phyloP scores from a whole-genome alignment of 2,329 filamentous ascomycete species.

The Colletotrichum limetticola region DNA sequence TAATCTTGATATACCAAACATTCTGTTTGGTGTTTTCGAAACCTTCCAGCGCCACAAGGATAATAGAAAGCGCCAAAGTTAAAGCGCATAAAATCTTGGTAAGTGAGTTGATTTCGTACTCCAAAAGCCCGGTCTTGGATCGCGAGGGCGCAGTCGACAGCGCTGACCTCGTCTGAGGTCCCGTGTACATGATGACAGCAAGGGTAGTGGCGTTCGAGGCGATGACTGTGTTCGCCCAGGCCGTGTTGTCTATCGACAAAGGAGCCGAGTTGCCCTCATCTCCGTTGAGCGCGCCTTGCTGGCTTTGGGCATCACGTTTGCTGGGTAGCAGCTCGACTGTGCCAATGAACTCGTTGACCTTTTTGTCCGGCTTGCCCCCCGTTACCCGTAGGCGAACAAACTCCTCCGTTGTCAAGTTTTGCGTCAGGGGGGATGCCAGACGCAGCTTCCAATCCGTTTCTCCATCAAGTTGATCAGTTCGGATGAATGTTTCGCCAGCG shows the following conservation, averaged over 20 bases:
- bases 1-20: conserved; percentile 95
- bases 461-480: conserved; percentile 96
- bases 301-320: conserved; percentile 58
- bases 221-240: conserved; percentile 98
- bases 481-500: conserved; percentile 93
- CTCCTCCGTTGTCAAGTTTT: conserved; percentile 78
- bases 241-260: conserved; percentile 94
- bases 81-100: conserved; percentile 95
- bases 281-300: conserved; percentile 46
- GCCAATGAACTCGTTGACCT: conserved; percentile 95
- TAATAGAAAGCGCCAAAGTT: conserved; percentile 85
- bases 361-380: conserved; percentile 90
- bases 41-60: conserved; percentile 88
- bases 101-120: conserved; percentile 96
- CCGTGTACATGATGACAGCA: conserved; percentile 93
- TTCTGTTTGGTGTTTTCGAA: conserved; percentile 75
- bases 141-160: conserved; percentile 91
- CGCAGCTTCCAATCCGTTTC: conserved; percentile 99
- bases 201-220: conserved; percentile 91
- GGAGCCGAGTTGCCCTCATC: conserved; percentile 69
- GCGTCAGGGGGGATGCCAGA: conserved; percentile 85
- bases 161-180: conserved; percentile 91
- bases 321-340: conserved; percentile 79
- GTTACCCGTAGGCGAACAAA: conserved; percentile 77
- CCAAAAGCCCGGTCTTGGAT: conserved; percentile 92